Conservation (phyloP, 192 early-diverging fungal species). For the Gryganskiella cystojenkinii region DNA sequence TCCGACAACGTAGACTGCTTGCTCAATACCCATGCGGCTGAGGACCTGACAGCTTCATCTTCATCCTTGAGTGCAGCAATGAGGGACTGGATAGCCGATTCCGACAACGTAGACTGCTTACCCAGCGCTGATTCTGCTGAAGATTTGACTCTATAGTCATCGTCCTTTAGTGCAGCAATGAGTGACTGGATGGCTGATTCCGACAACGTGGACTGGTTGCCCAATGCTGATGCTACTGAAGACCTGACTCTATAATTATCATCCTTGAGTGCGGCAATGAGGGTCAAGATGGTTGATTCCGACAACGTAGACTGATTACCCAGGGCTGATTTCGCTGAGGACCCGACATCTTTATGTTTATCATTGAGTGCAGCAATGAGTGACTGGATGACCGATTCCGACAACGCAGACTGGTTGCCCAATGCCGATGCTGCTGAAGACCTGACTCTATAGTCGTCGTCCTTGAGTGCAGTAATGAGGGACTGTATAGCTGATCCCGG, state of each 20-base stretch:
- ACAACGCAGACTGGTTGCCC: neutral
- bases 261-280: neutral
- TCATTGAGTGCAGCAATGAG: constrained; percentile 1
- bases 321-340: neutral
- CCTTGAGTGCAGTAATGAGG: neutral
- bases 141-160: neutral
- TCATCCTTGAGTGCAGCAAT: no score
- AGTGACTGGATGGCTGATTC: neutral
- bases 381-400: neutral
- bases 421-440: neutral
- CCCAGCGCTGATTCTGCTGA: neutral
- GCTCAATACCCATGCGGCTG: no score
- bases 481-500: no score
- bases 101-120: neutral
- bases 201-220: neutral
- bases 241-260: neutral
- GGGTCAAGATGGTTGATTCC: neutral
- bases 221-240: neutral
- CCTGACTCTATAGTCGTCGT: neutral
- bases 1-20: no score
- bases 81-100: neutral
- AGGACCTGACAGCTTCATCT: no score
- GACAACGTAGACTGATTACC: neutral
- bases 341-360: neutral
- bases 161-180: neutral